Base-by-base conservation (phyloP, 768 basidiomycete species). In the Phallus indusiatus region DNA sequence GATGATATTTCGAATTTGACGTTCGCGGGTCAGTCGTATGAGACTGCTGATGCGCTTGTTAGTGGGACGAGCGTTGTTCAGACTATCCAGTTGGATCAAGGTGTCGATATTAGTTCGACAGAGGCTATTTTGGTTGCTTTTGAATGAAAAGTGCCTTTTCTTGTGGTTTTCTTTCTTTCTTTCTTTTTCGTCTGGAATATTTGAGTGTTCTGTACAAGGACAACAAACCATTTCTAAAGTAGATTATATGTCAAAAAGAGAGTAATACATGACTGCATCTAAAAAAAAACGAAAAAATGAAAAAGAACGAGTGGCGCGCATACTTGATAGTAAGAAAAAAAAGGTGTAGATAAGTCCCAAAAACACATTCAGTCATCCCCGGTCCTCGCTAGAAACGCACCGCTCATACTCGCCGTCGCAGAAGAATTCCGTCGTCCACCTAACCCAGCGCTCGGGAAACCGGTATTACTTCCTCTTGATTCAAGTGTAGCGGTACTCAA, bases 21-120 rank as follows among this genome's bases (percentile, higher is more conserved):
- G 0, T 82, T 82, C 81, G 82, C 77, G 53, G 82, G 81, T 2
- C 80, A 79, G 64, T 78, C 76, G 0, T 83, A 81, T 56, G 83
- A 83, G 64, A 83, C 81, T 0, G 56, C 61, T 35, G 66, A 80
- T 53, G 80, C 71, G 0, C 72, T 68, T 37, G 71, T 77, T 12
- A 67, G 67, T 24, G 80, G 81, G 2, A 60, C 46, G 22, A 59
- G 73, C 36, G 64, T 62, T 4, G 62, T 72, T 1, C 67, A 76
- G 54, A 70, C 18, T 3, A 53, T 68, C 21, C 54, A 63, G 8
- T 67, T 80, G 28, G 53, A 65, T 6, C 64, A 53, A 9, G 81
- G 80, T 0, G 63, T 83, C 22, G 72, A 77, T 61, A 73, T 83
- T 28, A 68, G 70, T 51, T 78, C 74, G 14, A 80, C 80, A 0